These are phyloP conservation scores for Cyphellophora attinorum DNA, from an alignment of 2,329 filamentous ascomycete genomes.

Conservation along the genomic window DNA sequence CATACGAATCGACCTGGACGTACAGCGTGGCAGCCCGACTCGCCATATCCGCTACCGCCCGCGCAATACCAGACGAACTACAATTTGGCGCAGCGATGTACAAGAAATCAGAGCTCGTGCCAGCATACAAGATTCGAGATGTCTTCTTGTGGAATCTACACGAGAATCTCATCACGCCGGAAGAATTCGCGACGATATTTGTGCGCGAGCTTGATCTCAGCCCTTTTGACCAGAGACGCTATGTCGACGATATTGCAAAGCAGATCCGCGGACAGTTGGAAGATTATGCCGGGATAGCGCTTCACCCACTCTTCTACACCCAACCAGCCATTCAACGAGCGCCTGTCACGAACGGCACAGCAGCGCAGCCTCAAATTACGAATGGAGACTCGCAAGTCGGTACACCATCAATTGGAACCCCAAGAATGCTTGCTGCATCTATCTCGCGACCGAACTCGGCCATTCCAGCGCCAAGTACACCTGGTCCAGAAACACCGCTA, in stretches of 20 bases:
- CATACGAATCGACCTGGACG: conserved; percentile 91
- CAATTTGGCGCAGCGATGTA: conserved; percentile 66
- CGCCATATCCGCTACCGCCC: conserved; percentile 35
- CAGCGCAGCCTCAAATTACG: conserved; percentile 20
- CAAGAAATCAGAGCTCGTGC: conserved; percentile 65
- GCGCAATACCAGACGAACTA: conserved; percentile 30
- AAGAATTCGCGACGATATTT: conserved; percentile 84
- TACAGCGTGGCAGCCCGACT: conserved; percentile 54
- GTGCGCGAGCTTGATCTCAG: conserved; percentile 91
- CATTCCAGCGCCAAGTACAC: conserved; percentile 14
- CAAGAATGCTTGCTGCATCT: conserved; percentile 14
- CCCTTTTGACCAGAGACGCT: conserved; percentile 45
- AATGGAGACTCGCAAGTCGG: conserved; percentile 40
- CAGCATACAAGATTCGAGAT: conserved; percentile 82
- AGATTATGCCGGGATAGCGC: conserved; percentile 87
- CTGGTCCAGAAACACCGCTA: conserved; percentile 37
- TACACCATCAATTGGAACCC: conserved; percentile 33
- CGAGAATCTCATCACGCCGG: conserved; percentile 85
- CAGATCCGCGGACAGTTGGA: conserved; percentile 93
- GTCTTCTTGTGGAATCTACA: conserved; percentile 98
- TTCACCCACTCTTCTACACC: conserved; percentile 80
- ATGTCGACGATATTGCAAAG: conserved; percentile 75
- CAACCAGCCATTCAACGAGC: conserved; percentile 20
- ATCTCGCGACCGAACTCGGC: conserved; percentile 16
- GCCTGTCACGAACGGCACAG: background rate